Conservation (phyloP, 2,329 filamentous ascomycete genomes). For the Aspergillus ruber region DNA sequence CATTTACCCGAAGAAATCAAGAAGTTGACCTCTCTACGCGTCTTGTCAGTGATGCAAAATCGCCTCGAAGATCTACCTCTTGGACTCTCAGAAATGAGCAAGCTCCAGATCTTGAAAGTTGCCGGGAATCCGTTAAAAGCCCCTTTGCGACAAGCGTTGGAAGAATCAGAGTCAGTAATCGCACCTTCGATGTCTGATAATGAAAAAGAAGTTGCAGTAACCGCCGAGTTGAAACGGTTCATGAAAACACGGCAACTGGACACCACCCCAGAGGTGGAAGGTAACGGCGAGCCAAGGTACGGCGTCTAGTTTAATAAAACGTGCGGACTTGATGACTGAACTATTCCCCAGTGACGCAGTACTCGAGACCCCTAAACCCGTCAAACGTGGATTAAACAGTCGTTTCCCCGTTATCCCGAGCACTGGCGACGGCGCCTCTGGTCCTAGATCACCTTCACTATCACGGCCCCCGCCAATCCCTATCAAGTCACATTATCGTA, state of each 20-base stretch:
- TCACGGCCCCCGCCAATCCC: conserved; percentile 70
- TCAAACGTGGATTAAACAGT: conserved; percentile 48
- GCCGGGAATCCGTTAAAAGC: conserved; percentile 81
- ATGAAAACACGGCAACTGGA: conserved; percentile 43
- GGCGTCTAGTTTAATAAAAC: not conserved
- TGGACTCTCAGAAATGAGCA: conserved; percentile 82
- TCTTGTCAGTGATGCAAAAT: conserved; percentile 81
- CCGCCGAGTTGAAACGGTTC: conserved; percentile 54
- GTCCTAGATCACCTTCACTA: conserved; percentile 62
- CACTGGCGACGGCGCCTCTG: conserved; percentile 55
- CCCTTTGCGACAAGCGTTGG: conserved; percentile 64
- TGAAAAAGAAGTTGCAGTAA: conserved; percentile 55
- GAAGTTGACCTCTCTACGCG: conserved; percentile 77
- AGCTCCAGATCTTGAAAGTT: conserved; percentile 80
- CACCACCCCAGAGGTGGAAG: conserved; percentile 38
- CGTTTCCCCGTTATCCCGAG: conserved; percentile 53
- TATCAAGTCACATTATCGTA: conserved; percentile 70
- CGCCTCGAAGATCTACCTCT: conserved; percentile 76
- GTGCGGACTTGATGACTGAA: conserved; percentile 7
- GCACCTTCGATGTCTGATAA: conserved; percentile 51
- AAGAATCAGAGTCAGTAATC: conserved; percentile 60
- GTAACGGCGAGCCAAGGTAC: conserved; percentile 40
- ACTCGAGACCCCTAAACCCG: conserved; percentile 69
- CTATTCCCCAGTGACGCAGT: conserved; percentile 58
- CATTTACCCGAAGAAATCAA: conserved; percentile 71